phyloP scores from a whole-genome alignment of 139 green algal species.

The Desmodesmus armatus region DNA sequence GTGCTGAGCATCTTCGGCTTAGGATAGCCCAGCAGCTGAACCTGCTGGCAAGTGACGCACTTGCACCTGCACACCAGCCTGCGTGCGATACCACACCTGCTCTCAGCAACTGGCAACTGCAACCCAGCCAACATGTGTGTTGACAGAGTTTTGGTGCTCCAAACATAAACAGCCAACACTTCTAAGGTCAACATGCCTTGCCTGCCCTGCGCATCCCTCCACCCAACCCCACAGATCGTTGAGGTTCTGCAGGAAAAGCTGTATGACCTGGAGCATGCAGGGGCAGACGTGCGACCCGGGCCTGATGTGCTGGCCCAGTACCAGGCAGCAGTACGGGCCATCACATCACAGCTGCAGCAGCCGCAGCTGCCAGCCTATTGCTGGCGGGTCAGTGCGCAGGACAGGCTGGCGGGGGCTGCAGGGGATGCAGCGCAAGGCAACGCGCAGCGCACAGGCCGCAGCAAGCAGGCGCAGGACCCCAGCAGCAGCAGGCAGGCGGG shows the following conservation, averaged over 20 bases:
- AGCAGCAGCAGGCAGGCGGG: not conserved
- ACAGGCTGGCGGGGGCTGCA: not conserved
- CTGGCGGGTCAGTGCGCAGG: not conserved
- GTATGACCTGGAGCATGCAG: slow-evolving; percentile 42
- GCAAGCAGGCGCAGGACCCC: not conserved
- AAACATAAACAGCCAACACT: no score
- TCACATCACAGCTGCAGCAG: slow-evolving; percentile 16
- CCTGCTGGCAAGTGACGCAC: no score
- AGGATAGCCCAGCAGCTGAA: no score
- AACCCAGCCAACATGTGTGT: no score
- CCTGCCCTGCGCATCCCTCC: not conserved
- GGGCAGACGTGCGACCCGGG: not conserved
- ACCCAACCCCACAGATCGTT: no score
- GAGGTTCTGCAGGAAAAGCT: slow-evolving; percentile 56
- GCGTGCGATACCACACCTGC: no score
- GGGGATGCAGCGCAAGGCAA: slow-evolving; percentile 8
- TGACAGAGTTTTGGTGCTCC: no score
- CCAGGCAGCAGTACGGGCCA: not conserved
- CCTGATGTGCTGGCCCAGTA: slow-evolving; percentile 32
- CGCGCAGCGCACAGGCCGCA: not conserved
- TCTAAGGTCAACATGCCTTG: no score
- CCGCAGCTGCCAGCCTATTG: slow-evolving; percentile 30
- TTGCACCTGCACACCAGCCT: no score
- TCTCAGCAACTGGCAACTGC: no score
- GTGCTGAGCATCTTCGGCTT: no score